A percentile compares a stretch with the other conserved stretches of the same genome.
Evolutionary conservation across 805 yeast genomes (phyloP).

Genomic region (Lipomyces orientalis): DNA sequence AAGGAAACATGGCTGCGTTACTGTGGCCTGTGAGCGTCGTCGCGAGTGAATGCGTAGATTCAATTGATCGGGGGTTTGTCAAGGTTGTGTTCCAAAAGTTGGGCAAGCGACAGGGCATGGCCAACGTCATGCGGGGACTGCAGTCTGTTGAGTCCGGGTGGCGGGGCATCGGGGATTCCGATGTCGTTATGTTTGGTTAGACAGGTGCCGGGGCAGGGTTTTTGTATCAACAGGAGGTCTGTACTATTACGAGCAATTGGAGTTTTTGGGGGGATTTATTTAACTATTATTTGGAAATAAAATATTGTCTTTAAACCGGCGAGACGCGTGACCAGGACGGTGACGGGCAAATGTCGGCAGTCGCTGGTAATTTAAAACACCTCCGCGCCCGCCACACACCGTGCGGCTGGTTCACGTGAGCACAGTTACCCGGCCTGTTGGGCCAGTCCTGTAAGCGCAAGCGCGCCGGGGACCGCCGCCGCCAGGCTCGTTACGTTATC

Average conservation of each 20-base stretch:
- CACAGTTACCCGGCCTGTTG: background rate
- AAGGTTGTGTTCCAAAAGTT: constrained; percentile 35
- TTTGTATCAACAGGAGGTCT: background rate
- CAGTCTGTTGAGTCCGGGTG: constrained; percentile 32
- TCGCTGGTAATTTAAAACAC: too few species aligned
- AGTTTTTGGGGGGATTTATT: background rate
- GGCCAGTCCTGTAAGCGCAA: background rate
- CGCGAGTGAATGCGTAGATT: constrained; percentile 34
- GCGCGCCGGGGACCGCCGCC: too few species aligned
- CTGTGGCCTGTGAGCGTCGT: constrained; percentile 37
- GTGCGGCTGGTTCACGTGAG: background rate
- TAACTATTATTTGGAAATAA: too few species aligned
- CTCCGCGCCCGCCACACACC: too few species aligned
- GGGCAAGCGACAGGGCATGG: constrained; percentile 36
- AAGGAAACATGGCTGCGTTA: constrained; percentile 37
- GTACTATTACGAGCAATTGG: background rate
- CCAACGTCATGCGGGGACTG: constrained; percentile 31
- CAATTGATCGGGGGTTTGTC: constrained; percentile 36
- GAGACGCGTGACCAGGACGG: too few species aligned
- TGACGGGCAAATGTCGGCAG: too few species aligned
- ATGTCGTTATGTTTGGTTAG: constrained; percentile 30
- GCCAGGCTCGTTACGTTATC: too few species aligned
- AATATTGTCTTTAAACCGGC: too few species aligned
- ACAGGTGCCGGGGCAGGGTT: background rate
- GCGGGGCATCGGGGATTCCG: constrained; percentile 21